phyloP scores from a whole-genome alignment of 1,284 basidiomycete species.

The Austropuccinia psidii region DNA sequence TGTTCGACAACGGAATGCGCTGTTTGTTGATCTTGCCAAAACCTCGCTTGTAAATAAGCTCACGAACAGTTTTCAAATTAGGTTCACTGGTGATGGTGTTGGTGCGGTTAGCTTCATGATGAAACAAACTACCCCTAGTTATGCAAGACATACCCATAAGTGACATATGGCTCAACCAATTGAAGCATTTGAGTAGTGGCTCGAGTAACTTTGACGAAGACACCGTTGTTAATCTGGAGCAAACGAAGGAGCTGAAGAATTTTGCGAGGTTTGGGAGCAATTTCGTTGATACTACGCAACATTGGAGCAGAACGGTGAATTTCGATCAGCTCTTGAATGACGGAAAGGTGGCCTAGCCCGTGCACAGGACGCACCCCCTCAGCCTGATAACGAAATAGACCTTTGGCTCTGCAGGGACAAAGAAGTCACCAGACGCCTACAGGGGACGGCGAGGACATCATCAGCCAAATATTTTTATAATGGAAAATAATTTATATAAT shows the following conservation, averaged over 20 bases:
- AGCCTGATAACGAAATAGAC: constrained; percentile 97
- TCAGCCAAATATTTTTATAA: too few species aligned
- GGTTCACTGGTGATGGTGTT: constrained; percentile 14
- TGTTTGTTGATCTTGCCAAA: constrained; percentile 98
- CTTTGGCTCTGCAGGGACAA: constrained; percentile 92
- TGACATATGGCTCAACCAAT: constrained; percentile 91
- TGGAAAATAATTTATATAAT: too few species aligned
- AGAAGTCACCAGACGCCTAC: constrained; percentile 82
- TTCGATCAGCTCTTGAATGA: constrained; percentile 38
- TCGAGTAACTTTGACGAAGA: constrained; percentile 94
- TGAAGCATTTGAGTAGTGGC: constrained; percentile 98
- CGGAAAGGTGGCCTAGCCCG: constrained; percentile 37
- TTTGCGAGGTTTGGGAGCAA: constrained; percentile 98
- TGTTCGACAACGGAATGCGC: constrained; percentile 90
- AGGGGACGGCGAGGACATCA: too few species aligned
- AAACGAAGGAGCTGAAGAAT: constrained; percentile 97
- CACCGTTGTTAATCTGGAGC: constrained; percentile 99
- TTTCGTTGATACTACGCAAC: constrained; percentile 84
- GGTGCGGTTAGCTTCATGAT: neutral
- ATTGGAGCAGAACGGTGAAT: constrained; percentile 12
- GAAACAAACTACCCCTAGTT: neutral
- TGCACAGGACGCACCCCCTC: constrained; percentile 37
- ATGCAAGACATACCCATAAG: constrained; percentile 59
- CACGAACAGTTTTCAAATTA: constrained; percentile 67
- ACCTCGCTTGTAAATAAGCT: constrained; percentile 98